Conservation (phyloP, 106 monocot genomes). For the Allium fistulosum region DNA sequence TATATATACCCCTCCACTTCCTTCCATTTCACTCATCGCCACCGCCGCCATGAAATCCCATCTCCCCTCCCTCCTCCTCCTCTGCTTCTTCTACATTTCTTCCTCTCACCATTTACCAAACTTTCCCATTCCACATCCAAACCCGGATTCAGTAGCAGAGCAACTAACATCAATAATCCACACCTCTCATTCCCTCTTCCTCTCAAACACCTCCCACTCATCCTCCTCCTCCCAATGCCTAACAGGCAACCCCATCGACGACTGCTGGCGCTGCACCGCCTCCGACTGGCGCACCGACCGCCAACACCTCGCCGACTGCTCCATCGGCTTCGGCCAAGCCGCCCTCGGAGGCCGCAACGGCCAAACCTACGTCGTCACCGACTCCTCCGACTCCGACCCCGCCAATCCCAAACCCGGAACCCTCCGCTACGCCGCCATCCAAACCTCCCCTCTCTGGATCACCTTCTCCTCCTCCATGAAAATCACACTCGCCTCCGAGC, state of each 20-base stretch:
- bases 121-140: neutral
- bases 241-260: constrained; percentile 80
- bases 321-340: constrained; percentile 61
- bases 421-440: constrained; percentile 57
- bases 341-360: constrained; percentile 64
- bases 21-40: neutral
- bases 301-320: constrained; percentile 68
- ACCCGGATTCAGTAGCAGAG: constrained; percentile 19
- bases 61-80: neutral
- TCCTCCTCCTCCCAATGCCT: constrained; percentile 15
- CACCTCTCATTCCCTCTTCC: constrained; percentile 5
- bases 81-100: neutral
- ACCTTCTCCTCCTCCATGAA: constrained; percentile 50
- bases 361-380: constrained; percentile 48
- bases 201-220: no score
- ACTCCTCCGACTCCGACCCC: constrained; percentile 49
- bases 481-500: constrained; percentile 56
- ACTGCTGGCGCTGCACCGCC: constrained; percentile 75
- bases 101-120: neutral
- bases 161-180: constrained; percentile 9
- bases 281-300: constrained; percentile 49
- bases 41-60: neutral
- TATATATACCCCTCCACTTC: neutral
- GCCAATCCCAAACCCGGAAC: constrained; percentile 56
- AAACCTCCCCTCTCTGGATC: constrained; percentile 75